Conservation (phyloP, 805 yeast genomes). For the Candida sithepensis region DNA sequence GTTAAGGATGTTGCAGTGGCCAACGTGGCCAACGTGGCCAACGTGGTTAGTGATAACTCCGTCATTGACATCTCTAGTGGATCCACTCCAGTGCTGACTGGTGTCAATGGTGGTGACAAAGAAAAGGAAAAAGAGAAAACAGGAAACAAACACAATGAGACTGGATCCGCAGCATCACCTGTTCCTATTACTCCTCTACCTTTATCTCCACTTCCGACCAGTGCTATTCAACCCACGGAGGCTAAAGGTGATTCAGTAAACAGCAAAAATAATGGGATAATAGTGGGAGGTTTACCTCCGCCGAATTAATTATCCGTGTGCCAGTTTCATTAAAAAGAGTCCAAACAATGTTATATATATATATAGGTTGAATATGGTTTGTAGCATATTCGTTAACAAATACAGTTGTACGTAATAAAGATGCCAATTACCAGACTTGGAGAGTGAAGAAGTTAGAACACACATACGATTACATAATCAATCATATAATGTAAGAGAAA, state of each 20-base stretch:
- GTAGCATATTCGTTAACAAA: no score
- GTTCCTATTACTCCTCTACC: not conserved
- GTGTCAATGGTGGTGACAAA: not conserved
- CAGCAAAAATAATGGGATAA: not conserved
- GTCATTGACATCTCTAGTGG: not conserved
- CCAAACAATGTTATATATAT: no score
- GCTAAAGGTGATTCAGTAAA: not conserved
- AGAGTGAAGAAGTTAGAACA: no score
- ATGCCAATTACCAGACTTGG: no score
- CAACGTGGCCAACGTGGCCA: not conserved
- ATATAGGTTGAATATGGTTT: no score
- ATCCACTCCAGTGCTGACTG: not conserved
- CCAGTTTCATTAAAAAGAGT: no score
- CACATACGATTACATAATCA: no score
- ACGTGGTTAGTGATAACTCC: not conserved
- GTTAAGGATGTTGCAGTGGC: not conserved
- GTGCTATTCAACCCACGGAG: not conserved
- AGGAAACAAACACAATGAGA: not conserved
- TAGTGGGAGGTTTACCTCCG: not conserved
- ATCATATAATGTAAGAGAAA: no score
- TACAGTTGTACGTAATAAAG: no score
- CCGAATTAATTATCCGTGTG: not conserved
- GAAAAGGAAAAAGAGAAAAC: not conserved
- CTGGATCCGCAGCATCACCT: not conserved
- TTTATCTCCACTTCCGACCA: not conserved